Conservation (phyloP, 1,284 basidiomycete genomes). For the Coniferiporia sulphurascens region DNA sequence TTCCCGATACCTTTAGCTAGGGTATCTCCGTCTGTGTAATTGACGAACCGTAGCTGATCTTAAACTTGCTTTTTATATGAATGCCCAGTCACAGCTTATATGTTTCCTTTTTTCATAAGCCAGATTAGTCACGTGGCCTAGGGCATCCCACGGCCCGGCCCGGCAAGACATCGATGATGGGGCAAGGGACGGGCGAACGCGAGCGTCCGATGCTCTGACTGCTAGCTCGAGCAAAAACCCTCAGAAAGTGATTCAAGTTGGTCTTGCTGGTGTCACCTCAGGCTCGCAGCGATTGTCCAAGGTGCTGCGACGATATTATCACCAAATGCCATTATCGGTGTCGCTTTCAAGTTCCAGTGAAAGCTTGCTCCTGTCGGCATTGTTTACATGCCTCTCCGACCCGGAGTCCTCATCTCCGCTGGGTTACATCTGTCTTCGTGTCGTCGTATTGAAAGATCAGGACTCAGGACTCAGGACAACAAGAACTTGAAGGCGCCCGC, state of each 20-base stretch:
- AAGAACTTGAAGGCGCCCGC: constrained; percentile 81
- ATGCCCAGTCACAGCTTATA: too few species aligned
- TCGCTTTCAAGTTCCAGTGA: constrained; percentile 79
- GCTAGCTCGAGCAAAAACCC: constrained; percentile 83
- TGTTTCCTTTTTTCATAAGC: too few species aligned
- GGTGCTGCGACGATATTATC: constrained; percentile 68
- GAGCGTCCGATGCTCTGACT: constrained; percentile 81
- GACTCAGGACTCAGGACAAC: too few species aligned
- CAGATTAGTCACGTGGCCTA: too few species aligned
- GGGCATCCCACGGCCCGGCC: too few species aligned
- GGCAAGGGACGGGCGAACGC: constrained; percentile 78
- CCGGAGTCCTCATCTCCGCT: constrained; percentile 73
- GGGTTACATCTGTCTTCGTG: constrained; percentile 86
- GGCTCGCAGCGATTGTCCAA: constrained; percentile 86
- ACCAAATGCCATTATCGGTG: constrained; percentile 73
- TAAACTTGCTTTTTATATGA: too few species aligned
- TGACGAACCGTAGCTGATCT: too few species aligned
- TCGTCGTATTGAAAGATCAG: constrained; percentile 85
- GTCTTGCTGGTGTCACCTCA: constrained; percentile 86
- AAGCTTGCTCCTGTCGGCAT: constrained; percentile 74
- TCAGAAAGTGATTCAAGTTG: constrained; percentile 89
- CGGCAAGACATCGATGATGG: constrained; percentile 86
- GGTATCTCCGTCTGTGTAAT: too few species aligned
- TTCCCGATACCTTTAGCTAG: too few species aligned
- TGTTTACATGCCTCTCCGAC: constrained; percentile 80